Conservation (phyloP, 129 eudicot genomes). For the Cynara cardunculus region DNA sequence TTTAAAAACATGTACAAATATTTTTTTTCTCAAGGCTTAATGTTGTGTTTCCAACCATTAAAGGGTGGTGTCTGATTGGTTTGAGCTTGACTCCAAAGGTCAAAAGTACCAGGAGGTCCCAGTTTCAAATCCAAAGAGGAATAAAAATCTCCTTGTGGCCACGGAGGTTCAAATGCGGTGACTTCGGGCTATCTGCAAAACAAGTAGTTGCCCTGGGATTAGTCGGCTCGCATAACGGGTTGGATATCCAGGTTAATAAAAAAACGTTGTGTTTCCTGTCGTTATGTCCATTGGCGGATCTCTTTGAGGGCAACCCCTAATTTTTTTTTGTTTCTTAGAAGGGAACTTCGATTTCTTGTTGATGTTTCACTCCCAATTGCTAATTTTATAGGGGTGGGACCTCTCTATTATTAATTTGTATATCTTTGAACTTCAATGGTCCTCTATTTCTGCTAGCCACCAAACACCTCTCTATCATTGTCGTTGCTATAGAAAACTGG, state of each 20-base stretch:
- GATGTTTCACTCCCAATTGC: background rate
- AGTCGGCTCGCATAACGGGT: no score
- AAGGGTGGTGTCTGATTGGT: no score
- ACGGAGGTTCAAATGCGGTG: no score
- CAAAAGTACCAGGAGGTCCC: no score
- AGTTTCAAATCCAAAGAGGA: no score
- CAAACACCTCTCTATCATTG: background rate
- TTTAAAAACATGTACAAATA: no score
- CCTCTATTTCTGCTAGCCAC: background rate
- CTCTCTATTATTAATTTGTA: background rate
- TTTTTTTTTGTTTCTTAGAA: background rate
- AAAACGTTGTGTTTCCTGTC: background rate
- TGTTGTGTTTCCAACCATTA: no score
- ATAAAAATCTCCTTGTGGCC: no score
- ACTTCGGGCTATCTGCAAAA: no score
- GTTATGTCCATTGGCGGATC: background rate
- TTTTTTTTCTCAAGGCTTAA: background rate
- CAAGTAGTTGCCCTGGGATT: no score
- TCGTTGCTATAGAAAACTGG: background rate
- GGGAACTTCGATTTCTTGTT: background rate
- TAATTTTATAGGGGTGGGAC: background rate
- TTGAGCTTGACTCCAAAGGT: no score
- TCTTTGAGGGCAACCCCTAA: background rate
- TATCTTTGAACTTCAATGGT: background rate
- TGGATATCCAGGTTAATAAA: no score